Base-by-base conservation (phyloP, 495 filamentous ascomycete genomes). In the Tuber umbilicatum region DNA sequence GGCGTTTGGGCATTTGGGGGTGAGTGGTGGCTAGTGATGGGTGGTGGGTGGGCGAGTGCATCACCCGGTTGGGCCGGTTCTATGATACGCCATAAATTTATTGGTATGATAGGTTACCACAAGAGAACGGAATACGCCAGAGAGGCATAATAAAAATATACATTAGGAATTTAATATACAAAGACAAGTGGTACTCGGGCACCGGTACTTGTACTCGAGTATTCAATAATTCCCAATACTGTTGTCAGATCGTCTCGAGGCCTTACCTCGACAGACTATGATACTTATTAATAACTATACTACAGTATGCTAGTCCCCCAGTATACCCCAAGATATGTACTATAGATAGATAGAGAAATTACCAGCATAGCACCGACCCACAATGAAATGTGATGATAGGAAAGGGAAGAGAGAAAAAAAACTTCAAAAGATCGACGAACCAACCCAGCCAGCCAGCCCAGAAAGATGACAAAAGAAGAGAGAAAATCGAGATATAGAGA, bases 401-500 rank as follows among this genome's bases (percentile, higher is more conserved):
- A 64, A 35, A 64, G 27, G 55, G 27, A 27, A 35, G 14, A n/a
- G 9, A 9, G 19, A 17, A 64, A 64, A 64, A 64, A 17, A 16
- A 16, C 50, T 35, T 64, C 55, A 64, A 64, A 31, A 64, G 55
- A 64, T 64, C 55, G 55, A 64, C 27, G 55, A 64, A 64, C 55
- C 55, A 64, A 64, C 55, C 55, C 55, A 64, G 27, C 55, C 50
- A 60, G 50, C 50, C 55, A 64, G 27, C 55, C 55, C 55, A 64
- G 27, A 64, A 64, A 64, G 55, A 64, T 1, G 55, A 64, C 55
- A 35, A 64, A 64, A 64, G 14, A 64, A 31, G 55, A 64, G 55
- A 3, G 27, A 64, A 64, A 17, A 64, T 64, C 55, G 55, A 64
- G 27, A 64, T 60, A 60, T 31, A 64, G 14, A 64, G 27, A 64